Conservation (phyloP, 1,139 yeast species). For the Yamadazyma jaroonii region DNA sequence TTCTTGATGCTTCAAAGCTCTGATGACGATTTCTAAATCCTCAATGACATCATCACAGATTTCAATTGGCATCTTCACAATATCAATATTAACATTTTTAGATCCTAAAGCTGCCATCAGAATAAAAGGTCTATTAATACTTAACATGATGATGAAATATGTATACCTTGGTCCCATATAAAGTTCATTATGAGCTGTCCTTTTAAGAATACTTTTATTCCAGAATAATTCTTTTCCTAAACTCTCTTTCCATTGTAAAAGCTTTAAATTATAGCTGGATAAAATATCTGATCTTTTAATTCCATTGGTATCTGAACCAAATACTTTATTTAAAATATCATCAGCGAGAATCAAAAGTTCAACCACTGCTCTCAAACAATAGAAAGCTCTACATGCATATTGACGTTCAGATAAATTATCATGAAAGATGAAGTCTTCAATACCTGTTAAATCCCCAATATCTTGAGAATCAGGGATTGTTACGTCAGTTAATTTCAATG, state of each 20-base stretch:
- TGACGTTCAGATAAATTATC: slow-evolving; percentile 11
- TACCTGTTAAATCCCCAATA: slow-evolving; percentile 13
- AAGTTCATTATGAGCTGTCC: slow-evolving; percentile 12
- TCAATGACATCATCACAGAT: slow-evolving; percentile 14
- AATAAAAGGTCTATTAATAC: slow-evolving; percentile 13
- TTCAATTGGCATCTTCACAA: slow-evolving; percentile 7
- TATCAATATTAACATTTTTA: slow-evolving; percentile 7
- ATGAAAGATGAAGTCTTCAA: slow-evolving; percentile 13
- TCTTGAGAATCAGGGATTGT: slow-evolving; percentile 14
- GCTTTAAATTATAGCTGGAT: slow-evolving; percentile 8
- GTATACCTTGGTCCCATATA: slow-evolving; percentile 13
- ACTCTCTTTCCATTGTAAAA: slow-evolving; percentile 9
- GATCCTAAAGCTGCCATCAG: slow-evolving; percentile 12
- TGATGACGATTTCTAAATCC: slow-evolving; percentile 12
- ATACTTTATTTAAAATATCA: slow-evolving; percentile 11
- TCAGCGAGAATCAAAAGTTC: slow-evolving; percentile 10
- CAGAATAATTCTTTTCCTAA: slow-evolving; percentile 8
- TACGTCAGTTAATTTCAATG: slow-evolving; percentile 12
- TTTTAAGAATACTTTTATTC: slow-evolving; percentile 10
- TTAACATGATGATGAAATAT: slow-evolving; percentile 12
- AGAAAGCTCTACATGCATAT: slow-evolving; percentile 11
- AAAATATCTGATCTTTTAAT: slow-evolving; percentile 6
- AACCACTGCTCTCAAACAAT: slow-evolving; percentile 11
- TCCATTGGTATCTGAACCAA: slow-evolving; percentile 8
- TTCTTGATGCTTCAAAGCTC: slow-evolving; percentile 7